These are phyloP conservation scores for Ogataea sp. DNA, from an alignment of 805 yeast species.

Conservation along the genomic window DNA sequence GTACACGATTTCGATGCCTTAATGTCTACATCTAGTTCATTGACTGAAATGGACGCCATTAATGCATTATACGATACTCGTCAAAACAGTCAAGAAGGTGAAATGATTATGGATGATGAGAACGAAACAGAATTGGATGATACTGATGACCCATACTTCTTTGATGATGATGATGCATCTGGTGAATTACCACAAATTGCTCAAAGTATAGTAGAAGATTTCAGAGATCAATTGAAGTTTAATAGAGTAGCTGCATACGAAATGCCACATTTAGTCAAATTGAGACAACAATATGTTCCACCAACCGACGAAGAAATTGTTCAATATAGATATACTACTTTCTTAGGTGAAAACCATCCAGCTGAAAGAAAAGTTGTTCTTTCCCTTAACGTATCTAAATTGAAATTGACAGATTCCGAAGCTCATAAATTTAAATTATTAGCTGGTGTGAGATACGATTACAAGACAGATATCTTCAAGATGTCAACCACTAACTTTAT, in stretches of 20 bases:
- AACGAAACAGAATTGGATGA: slow-evolving; percentile 34
- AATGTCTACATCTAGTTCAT: slow-evolving; percentile 31
- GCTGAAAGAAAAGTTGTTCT: slow-evolving; percentile 65
- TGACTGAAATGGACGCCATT: slow-evolving; percentile 18
- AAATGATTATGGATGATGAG: slow-evolving; percentile 23
- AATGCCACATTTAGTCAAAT: slow-evolving; percentile 75
- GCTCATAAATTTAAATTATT: slow-evolving; percentile 71
- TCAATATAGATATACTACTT: slow-evolving; percentile 63
- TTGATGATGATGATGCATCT: slow-evolving; percentile 24
- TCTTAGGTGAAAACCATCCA: slow-evolving; percentile 64
- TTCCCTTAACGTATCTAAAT: slow-evolving; percentile 41
- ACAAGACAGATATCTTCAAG: slow-evolving; percentile 47
- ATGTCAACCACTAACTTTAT: slow-evolving; percentile 58
- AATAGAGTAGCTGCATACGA: slow-evolving; percentile 87
- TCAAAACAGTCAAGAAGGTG: slow-evolving; percentile 26
- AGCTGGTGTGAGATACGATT: slow-evolving; percentile 72
- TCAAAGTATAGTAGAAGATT: slow-evolving; percentile 61
- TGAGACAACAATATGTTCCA: slow-evolving; percentile 55
- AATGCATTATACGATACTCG: slow-evolving; percentile 16
- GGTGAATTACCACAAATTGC: slow-evolving; percentile 67
- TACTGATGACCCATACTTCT: slow-evolving; percentile 27
- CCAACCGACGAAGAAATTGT: slow-evolving; percentile 41
- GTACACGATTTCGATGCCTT: slow-evolving; percentile 46
- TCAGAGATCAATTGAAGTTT: slow-evolving; percentile 67
- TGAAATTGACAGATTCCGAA: slow-evolving; percentile 43